These are phyloP conservation scores for Cinnamomum chago DNA, from an alignment of 164 flowering plant species.

Conservation along the genomic window DNA sequence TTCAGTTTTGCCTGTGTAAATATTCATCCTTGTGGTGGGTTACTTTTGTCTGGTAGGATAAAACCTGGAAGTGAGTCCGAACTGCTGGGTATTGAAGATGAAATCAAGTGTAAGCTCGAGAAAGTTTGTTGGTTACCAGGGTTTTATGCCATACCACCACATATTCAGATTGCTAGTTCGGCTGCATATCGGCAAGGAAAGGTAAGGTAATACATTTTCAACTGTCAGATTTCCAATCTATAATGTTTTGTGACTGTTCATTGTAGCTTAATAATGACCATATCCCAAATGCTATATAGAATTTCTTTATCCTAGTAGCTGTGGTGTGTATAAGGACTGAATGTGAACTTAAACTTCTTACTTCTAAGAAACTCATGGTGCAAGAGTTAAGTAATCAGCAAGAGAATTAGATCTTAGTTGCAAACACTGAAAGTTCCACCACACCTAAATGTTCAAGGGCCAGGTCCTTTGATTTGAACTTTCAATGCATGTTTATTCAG, in stretches of 20 bases:
- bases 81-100: conserved; percentile 57
- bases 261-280: no score
- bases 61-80: conserved; percentile 57
- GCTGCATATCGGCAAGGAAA: conserved; percentile 63
- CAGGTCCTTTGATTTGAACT: neutral
- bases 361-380: neutral
- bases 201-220: conserved; percentile 33
- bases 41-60: conserved; percentile 35
- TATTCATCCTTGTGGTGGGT: neutral
- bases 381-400: neutral
- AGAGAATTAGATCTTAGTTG: neutral
- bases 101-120: conserved; percentile 50
- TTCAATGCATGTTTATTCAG: neutral
- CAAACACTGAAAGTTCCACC: neutral
- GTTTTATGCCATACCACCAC: conserved; percentile 63
- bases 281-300: neutral
- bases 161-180: conserved; percentile 63
- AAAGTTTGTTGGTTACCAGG: conserved; percentile 64
- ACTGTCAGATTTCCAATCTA: neutral
- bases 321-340: neutral
- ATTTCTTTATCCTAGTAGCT: neutral
- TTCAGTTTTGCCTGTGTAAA: neutral
- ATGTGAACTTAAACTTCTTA: neutral
- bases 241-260: neutral
- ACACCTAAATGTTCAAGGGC: neutral